Conservation (phyloP, 2,329 filamentous ascomycete genomes). For the Teratosphaeriaceae sp. region DNA sequence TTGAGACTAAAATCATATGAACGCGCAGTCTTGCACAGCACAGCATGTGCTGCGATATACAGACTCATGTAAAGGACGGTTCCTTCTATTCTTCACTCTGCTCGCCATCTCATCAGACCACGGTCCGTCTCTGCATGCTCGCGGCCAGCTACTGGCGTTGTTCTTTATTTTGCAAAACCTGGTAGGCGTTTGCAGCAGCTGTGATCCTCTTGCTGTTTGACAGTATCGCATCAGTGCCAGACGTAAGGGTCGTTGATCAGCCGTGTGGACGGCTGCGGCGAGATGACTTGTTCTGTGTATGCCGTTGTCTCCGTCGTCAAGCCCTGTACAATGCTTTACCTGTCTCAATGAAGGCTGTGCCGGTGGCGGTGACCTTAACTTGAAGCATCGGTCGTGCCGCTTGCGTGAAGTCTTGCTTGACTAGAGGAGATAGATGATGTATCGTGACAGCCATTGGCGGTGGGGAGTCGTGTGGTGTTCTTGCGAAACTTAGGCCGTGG, state of each 20-base stretch:
- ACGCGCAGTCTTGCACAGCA: too few relatives aligned
- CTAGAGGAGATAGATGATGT: background rate
- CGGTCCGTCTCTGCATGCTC: background rate
- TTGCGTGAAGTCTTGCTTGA: background rate
- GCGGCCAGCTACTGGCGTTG: background rate
- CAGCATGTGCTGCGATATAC: background rate
- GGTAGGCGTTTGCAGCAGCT: background rate
- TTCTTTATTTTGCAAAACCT: background rate
- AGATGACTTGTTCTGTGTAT: background rate
- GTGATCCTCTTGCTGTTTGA: background rate
- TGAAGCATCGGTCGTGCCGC: background rate
- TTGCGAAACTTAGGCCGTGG: background rate
- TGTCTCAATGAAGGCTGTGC: background rate
- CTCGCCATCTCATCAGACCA: background rate
- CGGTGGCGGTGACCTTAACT: background rate
- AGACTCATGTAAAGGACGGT: background rate
- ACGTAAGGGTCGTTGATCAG: background rate
- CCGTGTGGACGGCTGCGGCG: background rate
- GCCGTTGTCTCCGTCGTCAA: background rate
- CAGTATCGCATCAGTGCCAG: background rate
- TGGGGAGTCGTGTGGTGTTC: too few relatives aligned
- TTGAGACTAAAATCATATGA: too few relatives aligned
- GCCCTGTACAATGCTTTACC: background rate
- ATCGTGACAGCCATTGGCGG: too few relatives aligned
- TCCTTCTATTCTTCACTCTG: background rate